Conservation (phyloP, 768 basidiomycete genomes). For the Tulasnella sp. region DNA sequence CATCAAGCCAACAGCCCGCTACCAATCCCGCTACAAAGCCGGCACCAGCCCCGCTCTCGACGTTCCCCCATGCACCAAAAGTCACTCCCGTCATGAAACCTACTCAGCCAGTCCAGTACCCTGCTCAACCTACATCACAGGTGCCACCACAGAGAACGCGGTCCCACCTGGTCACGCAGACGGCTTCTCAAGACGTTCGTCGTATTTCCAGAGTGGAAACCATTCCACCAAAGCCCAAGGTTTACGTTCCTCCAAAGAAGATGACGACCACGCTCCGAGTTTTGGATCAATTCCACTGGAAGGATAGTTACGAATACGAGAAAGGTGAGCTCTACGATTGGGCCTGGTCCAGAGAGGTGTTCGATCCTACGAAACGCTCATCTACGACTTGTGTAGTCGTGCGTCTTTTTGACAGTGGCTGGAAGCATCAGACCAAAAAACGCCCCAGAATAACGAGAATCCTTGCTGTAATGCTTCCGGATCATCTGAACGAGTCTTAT, state of each 20-base stretch:
- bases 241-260: not conserved
- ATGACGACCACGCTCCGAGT: not conserved
- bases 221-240: no score
- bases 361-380: not conserved
- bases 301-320: not conserved
- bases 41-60: no score
- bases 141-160: no score
- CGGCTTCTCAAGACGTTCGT: no score
- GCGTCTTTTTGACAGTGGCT: slow-evolving; percentile 10
- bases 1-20: no score
- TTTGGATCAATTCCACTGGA: not conserved
- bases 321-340: not conserved
- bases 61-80: no score
- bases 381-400: not conserved
- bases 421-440: not conserved
- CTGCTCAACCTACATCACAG: no score
- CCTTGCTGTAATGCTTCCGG: not conserved
- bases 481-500: not conserved
- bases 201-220: no score
- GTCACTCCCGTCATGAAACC: no score
- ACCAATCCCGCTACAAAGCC: no score
- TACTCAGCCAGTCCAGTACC: no score
- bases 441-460: not conserved
- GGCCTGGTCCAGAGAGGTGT: not conserved
- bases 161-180: no score